Evolutionary conservation across 164 flowering plant genomes (phyloP), one percentile per base, ranked within the genome.

Genomic region (Nymphaea colorata): DNA sequence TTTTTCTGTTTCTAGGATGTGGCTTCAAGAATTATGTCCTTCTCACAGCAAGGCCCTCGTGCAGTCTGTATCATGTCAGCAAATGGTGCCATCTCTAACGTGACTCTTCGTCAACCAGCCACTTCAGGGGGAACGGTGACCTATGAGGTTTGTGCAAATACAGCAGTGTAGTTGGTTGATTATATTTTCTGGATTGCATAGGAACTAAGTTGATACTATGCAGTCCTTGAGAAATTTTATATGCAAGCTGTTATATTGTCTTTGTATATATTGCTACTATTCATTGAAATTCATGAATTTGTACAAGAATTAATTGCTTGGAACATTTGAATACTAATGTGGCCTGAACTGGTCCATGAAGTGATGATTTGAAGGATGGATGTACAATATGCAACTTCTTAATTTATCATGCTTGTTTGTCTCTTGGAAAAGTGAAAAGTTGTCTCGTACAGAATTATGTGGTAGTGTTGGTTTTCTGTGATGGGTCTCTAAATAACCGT

Each of bases 31-130:
- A 79, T 93, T 53, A 68, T 84, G 86, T 84, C 86, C 6, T 93
- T 90, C 69, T 85, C 89, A 5, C 93, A 83, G 77, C 84, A 88
- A 83, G 98, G 95, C 55, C 87, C 96, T 10, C 86, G 94, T 0
- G 82, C 98, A 10, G 80, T 93, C 62, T 90, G 91, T 72, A 84
- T 93, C 78, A 87, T 93, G 67, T 87, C 96, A 61, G 96, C 96
- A 71, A 84, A 78, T 83, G 98, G 98, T 73, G 83, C 89, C 12
- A 70, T 90, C 65, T 76, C 84, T 76, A 93, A 84, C 79, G 90
- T 87, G 53, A 86, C 87, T 44, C 90, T 93, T 73, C 87, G 87
- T 17, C 93, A 86, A 62, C 88, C 91, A 42, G 84, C 88, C 60
- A 77, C 76, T 73, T 72, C 84, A 70, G 87, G 89, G 71, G 91